Conservation (phyloP, 106 monocot species). For the Dendrobium chrysotoxum region DNA sequence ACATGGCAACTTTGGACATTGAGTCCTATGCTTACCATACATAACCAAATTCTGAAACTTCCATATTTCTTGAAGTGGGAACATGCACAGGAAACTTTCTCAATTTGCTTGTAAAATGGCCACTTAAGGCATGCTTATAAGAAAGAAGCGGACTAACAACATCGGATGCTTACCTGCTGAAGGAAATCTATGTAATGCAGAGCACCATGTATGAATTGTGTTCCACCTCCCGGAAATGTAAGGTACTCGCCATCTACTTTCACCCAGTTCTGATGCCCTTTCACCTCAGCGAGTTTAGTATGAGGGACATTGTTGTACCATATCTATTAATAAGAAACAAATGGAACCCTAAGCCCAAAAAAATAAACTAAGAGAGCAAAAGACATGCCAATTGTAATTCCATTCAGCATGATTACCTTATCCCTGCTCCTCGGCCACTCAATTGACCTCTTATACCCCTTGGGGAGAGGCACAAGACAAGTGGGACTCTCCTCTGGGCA, state of each 20-base stretch:
- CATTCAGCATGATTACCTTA: slow-evolving; percentile 26
- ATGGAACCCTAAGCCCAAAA: not conserved
- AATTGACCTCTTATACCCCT: slow-evolving; percentile 54
- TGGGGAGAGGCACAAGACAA: slow-evolving; percentile 73
- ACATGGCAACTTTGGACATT: no score
- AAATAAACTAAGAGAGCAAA: not conserved
- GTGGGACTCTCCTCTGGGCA: slow-evolving; percentile 74
- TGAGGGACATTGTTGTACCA: slow-evolving; percentile 94
- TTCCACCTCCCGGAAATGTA: slow-evolving; percentile 92
- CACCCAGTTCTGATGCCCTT: slow-evolving; percentile 97
- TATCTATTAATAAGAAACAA: slow-evolving; percentile 30
- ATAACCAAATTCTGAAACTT: no score
- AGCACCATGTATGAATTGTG: slow-evolving; percentile 95
- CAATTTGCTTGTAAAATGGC: no score
- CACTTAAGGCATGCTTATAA: no score
- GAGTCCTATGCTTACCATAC: no score
- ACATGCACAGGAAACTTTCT: no score
- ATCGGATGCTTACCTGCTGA: slow-evolving; percentile 43
- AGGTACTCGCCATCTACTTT: slow-evolving; percentile 80
- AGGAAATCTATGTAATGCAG: slow-evolving; percentile 92
- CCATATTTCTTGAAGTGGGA: no score
- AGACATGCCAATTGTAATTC: not conserved
- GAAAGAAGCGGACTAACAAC: no score
- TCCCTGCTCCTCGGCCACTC: slow-evolving; percentile 84
- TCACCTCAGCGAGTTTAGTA: slow-evolving; percentile 84